Evolutionary conservation across 1,284 basidiomycete genomes (phyloP).

Genomic region (Amylostereum areolatum): DNA sequence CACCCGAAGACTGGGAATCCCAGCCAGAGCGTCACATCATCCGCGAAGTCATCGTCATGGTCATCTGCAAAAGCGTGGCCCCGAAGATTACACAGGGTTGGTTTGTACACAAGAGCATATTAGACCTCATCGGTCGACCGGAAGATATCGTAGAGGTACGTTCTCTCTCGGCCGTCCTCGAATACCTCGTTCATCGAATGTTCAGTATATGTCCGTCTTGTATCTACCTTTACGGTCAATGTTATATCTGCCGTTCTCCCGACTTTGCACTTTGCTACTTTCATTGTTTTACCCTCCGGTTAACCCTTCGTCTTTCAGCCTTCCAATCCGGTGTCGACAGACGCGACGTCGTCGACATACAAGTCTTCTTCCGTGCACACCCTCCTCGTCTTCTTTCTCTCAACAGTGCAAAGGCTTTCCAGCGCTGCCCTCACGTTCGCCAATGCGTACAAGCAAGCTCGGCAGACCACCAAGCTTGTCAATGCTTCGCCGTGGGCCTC

Average conservation of each 20-base stretch:
- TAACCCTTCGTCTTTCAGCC: slow-evolving; percentile 9
- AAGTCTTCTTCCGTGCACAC: slow-evolving; percentile 47
- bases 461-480: slow-evolving; percentile 59
- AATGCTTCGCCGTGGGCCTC: slow-evolving; percentile 31
- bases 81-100: slow-evolving; percentile 72
- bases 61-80: slow-evolving; percentile 60
- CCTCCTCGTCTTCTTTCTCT: slow-evolving; percentile 61
- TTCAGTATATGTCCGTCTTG: neutral
- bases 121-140: slow-evolving; percentile 50
- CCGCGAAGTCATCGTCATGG: slow-evolving; percentile 71
- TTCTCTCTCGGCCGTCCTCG: neutral
- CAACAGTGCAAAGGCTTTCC: slow-evolving; percentile 66
- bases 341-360: slow-evolving; percentile 22
- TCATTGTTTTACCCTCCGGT: neutral
- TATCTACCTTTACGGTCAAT: neutral
- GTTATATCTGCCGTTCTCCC: neutral
- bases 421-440: slow-evolving; percentile 61
- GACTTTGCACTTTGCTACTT: neutral
- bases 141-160: neutral
- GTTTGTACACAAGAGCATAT: slow-evolving; percentile 67
- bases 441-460: slow-evolving; percentile 58
- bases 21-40: slow-evolving; percentile 70
- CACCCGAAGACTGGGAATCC: slow-evolving; percentile 61
- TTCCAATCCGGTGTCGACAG: slow-evolving; percentile 16
- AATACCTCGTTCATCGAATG: neutral